These are phyloP conservation scores for Avena eriantha DNA, from an alignment of 176 grass and related monocot species.

Conservation along the genomic window DNA sequence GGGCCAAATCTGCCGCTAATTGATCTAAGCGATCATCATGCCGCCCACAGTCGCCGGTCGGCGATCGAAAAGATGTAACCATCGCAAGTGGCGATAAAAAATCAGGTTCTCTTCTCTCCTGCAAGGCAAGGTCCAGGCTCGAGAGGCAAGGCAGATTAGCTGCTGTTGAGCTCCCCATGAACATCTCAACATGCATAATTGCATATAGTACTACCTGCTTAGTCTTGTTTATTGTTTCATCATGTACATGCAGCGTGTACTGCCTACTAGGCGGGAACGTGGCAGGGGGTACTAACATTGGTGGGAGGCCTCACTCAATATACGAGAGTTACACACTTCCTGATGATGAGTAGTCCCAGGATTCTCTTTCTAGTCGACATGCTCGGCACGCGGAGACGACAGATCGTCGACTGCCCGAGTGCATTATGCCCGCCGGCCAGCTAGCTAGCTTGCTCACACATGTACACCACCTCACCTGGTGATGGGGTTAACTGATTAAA, in stretches of 20 bases:
- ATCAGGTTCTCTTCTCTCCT: background rate
- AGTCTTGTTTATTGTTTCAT: background rate
- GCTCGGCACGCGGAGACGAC: no score
- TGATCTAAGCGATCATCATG: background rate
- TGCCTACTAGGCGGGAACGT: conserved; percentile 16
- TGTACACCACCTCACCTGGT: conserved; percentile 38
- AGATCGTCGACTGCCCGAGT: background rate
- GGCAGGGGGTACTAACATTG: conserved; percentile 15
- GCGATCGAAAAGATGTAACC: background rate
- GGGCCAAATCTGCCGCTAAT: background rate
- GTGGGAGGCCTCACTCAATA: conserved; percentile 39
- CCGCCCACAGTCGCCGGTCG: background rate
- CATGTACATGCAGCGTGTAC: background rate
- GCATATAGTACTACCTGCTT: conserved; percentile 5
- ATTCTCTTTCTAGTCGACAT: no score
- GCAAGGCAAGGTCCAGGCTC: no score
- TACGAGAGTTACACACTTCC: no score
- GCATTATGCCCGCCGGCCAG: no score
- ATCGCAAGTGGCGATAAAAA: conserved; percentile 28
- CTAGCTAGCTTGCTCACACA: conserved; percentile 32
- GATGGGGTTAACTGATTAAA: conserved; percentile 26
- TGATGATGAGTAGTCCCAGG: no score
- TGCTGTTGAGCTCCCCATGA: background rate
- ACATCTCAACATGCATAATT: background rate
- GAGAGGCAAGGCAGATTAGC: background rate